Evolutionary conservation across 2,329 filamentous ascomycete species (phyloP).

Genomic region (Lasiodiplodia theobromae): DNA sequence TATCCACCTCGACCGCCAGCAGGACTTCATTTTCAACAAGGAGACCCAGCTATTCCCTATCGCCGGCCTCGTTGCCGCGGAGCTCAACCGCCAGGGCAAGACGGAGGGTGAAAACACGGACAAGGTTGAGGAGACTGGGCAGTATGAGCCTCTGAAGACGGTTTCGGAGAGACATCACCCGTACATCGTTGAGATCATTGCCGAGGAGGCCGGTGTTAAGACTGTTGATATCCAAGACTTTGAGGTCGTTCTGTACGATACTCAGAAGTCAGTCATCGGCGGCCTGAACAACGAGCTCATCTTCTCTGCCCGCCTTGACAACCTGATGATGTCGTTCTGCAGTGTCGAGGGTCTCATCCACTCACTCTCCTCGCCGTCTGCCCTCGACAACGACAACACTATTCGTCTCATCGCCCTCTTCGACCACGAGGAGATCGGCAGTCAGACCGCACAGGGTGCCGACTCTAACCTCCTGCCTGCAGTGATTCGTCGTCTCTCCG

Average conservation of each 20-base stretch:
- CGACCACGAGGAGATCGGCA: conserved; percentile 97
- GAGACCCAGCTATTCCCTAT: conserved; percentile 96
- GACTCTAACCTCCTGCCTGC: conserved; percentile 90
- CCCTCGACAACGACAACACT: conserved; percentile 76
- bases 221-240: conserved; percentile 85
- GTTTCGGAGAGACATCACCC: conserved; percentile 87
- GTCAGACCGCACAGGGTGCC: conserved; percentile 88
- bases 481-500: conserved; percentile 84
- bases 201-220: conserved; percentile 75
- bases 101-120: conserved; percentile 56
- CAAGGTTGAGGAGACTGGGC: conserved; percentile 45
- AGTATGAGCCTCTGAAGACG: conserved; percentile 77
- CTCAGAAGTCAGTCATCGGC: conserved; percentile 86
- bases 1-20: conserved; percentile 87
- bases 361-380: conserved; percentile 69
- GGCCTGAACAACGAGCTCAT: conserved; percentile 93
- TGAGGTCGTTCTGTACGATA: conserved; percentile 96
- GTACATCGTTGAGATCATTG: conserved; percentile 83
- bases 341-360: conserved; percentile 83
- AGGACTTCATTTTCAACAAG: conserved; percentile 93
- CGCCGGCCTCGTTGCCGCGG: conserved; percentile 82
- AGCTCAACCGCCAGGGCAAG: conserved; percentile 79
- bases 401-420: conserved; percentile 96
- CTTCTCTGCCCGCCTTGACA: conserved; percentile 94
- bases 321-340: conserved; percentile 96